phyloP scores from a whole-genome alignment of 345 rosid species.

The Cardamine resedifolia region DNA sequence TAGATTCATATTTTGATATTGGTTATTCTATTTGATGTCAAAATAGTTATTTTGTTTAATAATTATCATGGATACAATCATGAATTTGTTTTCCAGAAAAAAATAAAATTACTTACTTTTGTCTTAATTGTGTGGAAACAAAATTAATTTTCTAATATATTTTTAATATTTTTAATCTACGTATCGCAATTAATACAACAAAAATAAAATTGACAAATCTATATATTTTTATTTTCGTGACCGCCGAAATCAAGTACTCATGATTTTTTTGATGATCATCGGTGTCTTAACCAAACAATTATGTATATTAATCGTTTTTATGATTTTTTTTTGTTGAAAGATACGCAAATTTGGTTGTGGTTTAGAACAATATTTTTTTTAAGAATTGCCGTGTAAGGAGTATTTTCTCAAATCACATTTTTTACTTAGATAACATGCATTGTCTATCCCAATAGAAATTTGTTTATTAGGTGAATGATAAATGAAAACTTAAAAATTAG shows the following conservation, averaged over 20 bases:
- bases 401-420: no score
- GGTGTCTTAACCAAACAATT: no score
- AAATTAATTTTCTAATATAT: background rate
- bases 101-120: background rate
- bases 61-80: conserved; percentile 16
- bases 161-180: background rate
- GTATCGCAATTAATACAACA: background rate
- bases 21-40: background rate
- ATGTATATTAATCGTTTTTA: no score
- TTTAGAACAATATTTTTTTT: background rate
- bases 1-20: conserved; percentile 7
- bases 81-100: conserved; percentile 16
- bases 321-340: no score
- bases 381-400: no score
- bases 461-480: background rate
- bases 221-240: no score
- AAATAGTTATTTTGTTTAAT: background rate
- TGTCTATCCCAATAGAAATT: no score
- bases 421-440: no score
- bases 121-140: background rate
- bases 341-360: background rate
- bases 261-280: no score
- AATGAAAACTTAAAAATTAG: background rate
- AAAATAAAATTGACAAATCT: background rate
- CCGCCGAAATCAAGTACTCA: background rate